Conservation (phyloP, 306 rosid species). For the cucumber (Cucumis sativus) region DNA sequence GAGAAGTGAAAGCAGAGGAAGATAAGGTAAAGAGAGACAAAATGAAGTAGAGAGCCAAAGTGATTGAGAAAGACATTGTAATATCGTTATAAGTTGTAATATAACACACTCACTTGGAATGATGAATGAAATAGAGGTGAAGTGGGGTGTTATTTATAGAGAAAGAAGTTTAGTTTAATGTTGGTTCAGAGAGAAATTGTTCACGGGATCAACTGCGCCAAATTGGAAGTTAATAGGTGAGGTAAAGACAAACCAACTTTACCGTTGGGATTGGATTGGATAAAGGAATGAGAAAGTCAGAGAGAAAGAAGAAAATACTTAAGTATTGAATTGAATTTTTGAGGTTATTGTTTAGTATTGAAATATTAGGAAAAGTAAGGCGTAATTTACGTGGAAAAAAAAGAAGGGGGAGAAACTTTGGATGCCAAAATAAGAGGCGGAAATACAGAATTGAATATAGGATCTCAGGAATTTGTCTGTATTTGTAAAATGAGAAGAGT, state of each 20-base stretch:
- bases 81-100: conserved; percentile 6
- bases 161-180: neutral
- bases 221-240: conserved; percentile 20
- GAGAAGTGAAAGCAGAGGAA: conserved; percentile 40
- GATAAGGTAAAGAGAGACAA: conserved; percentile 13
- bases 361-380: neutral
- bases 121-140: neutral
- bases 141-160: neutral
- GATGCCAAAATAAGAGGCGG: conserved; percentile 3
- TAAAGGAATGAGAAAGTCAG: neutral
- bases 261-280: conserved; percentile 11
- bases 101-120: neutral
- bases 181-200: neutral
- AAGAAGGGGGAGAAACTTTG: neutral
- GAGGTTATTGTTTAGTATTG: neutral
- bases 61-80: conserved; percentile 15
- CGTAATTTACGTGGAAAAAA: conserved; percentile 8
- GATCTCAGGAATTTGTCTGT: neutral
- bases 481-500: neutral
- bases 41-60: conserved; percentile 15
- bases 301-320: neutral
- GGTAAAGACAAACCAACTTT: conserved; percentile 6
- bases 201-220: conserved; percentile 63
- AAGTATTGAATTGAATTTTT: neutral
- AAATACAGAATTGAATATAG: neutral